A percentile compares a stretch with the other conserved stretches of the same genome.
Conservation (phyloP, 2,329 filamentous ascomycete species). For the Bretziella fagacearum region DNA sequence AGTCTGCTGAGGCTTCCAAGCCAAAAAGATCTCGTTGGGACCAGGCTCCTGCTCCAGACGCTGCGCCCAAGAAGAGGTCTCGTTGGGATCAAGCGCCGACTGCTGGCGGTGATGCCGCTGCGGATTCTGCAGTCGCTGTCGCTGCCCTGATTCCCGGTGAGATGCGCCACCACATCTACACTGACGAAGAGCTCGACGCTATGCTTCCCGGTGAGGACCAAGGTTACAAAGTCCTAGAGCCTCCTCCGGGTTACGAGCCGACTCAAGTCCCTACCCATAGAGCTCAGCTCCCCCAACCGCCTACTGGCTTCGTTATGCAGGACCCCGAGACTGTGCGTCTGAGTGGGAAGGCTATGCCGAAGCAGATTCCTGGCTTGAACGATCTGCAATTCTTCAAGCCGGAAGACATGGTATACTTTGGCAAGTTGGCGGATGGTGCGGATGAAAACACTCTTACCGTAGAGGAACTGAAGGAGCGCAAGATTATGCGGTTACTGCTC, state of each 20-base stretch:
- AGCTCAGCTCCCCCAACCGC: conserved; percentile 44
- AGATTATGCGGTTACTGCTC: conserved; percentile 90
- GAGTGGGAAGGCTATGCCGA: conserved; percentile 79
- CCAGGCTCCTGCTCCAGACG: conserved; percentile 49
- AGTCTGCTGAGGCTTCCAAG: conserved; percentile 35
- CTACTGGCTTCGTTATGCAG: conserved; percentile 90
- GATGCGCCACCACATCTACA: conserved; percentile 64
- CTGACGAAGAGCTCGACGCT: conserved; percentile 84
- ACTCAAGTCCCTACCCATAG: conserved; percentile 61
- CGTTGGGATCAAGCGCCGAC: conserved; percentile 85
- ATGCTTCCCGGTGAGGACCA: conserved; percentile 78
- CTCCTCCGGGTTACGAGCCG: conserved; percentile 82
- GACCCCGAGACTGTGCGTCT: conserved; percentile 71
- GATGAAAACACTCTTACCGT: conserved; percentile 86
- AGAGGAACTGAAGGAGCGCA: conserved; percentile 91
- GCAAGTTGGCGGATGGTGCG: conserved; percentile 84
- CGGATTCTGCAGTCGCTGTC: conserved; percentile 32
- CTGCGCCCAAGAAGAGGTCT: conserved; percentile 54
- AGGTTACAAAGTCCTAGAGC: conserved; percentile 81
- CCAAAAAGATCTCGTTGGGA: conserved; percentile 77
- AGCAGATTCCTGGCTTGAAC: conserved; percentile 87
- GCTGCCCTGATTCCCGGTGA: conserved; percentile 72
- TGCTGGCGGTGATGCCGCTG: conserved; percentile 56
- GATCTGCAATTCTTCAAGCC: conserved; percentile 97
- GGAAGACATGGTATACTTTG: conserved; percentile 97